Evolutionary conservation across 257 asterid genomes (phyloP).

Genomic region (Scutellaria minor): DNA sequence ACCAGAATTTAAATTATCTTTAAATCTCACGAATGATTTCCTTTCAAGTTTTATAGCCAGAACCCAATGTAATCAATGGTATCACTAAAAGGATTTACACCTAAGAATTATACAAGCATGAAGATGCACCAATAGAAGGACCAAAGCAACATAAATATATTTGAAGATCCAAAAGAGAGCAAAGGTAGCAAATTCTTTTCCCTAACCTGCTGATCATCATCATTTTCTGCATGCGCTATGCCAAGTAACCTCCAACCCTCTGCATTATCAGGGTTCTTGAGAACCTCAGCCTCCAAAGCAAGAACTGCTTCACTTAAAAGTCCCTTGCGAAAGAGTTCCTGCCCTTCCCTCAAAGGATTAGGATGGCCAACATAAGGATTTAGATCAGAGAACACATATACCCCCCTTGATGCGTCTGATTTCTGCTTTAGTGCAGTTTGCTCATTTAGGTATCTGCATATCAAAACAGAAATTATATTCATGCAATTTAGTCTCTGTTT

Average conservation of each 20-base stretch:
- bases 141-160: conserved; percentile 16
- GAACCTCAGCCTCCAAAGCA: conserved; percentile 98
- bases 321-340: conserved; percentile 95
- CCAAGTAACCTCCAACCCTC: conserved; percentile 99
- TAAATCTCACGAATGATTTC: conserved; percentile 17
- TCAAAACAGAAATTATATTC: conserved; percentile 30
- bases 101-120: conserved; percentile 4
- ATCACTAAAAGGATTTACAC: background rate
- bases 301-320: conserved; percentile 99
- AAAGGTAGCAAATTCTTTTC: conserved; percentile 17
- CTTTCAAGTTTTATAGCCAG: background rate
- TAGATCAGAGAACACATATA: conserved; percentile 89
- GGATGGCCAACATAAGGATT: conserved; percentile 99
- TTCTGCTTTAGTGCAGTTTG: conserved; percentile 49
- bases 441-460: conserved; percentile 57
- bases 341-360: conserved; percentile 97
- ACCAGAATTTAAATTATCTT: background rate
- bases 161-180: conserved; percentile 6
- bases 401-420: conserved; percentile 60
- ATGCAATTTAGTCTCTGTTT: background rate
- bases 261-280: conserved; percentile 91
- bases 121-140: background rate
- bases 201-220: conserved; percentile 95
- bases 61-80: conserved; percentile 6
- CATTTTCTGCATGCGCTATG: conserved; percentile 97